phyloP scores from a whole-genome alignment of 305 asterid genomes.

The Ilex paraguariensis region DNA sequence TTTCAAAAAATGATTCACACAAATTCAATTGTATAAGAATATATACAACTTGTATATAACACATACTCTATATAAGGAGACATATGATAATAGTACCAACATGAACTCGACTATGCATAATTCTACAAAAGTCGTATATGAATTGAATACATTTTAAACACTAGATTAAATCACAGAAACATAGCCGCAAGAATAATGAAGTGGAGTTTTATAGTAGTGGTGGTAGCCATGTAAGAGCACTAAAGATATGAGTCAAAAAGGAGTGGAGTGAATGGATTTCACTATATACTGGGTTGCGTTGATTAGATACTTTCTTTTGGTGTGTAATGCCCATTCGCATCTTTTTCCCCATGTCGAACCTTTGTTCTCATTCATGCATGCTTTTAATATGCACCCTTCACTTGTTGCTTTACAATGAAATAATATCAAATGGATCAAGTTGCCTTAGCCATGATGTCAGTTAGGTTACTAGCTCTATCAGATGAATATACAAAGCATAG shows the following conservation, averaged over 20 bases:
- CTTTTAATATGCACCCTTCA: slow-evolving; percentile 1
- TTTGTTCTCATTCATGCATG: not conserved
- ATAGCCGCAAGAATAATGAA: too few relatives aligned
- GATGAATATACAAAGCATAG: slow-evolving; percentile 10
- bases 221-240: not conserved
- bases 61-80: too few relatives aligned
- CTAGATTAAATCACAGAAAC: too few relatives aligned
- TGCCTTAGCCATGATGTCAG: slow-evolving; percentile 38
- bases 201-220: not conserved
- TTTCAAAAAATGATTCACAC: too few relatives aligned
- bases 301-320: not conserved
- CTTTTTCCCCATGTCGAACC: not conserved
- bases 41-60: too few relatives aligned
- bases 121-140: too few relatives aligned
- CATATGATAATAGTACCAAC: too few relatives aligned
- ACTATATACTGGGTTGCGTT: not conserved
- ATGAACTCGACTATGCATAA: too few relatives aligned
- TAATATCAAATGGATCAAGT: slow-evolving; percentile 11
- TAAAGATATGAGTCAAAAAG: too few relatives aligned
- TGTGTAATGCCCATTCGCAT: not conserved
- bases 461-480: slow-evolving; percentile 9
- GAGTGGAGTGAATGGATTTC: not conserved
- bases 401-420: not conserved
- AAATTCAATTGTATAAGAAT: too few relatives aligned
- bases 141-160: too few relatives aligned